phyloP scores from a whole-genome alignment of 106 monocot species.

The Chionographis japonica region DNA sequence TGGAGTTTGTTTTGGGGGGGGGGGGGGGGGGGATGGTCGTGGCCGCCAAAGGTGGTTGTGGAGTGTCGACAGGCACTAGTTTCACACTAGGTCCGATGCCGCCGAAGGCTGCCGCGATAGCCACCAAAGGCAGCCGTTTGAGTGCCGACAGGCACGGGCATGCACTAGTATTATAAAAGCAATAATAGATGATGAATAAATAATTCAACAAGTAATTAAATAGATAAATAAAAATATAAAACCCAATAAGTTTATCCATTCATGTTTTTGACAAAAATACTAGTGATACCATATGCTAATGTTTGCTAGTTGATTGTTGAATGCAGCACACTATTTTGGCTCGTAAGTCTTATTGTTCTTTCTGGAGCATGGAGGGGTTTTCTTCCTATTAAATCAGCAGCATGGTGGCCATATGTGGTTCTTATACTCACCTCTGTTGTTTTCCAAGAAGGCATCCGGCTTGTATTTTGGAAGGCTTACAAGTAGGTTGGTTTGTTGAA shows the following conservation, averaged over 20 bases:
- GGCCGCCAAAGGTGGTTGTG: too few species aligned
- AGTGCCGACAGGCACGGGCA: too few species aligned
- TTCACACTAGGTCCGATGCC: too few species aligned
- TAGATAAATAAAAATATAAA: background rate
- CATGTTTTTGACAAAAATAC: background rate
- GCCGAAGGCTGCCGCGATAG: too few species aligned
- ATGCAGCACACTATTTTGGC: conserved; percentile 93
- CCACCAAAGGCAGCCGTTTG: too few species aligned
- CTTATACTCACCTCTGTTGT: conserved; percentile 83
- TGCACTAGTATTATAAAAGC: too few species aligned
- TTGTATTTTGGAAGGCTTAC: conserved; percentile 89
- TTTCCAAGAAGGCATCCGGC: conserved; percentile 74
- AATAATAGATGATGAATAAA: background rate
- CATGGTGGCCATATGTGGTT: conserved; percentile 69
- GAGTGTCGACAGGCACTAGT: too few species aligned
- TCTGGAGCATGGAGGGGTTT: conserved; percentile 88
- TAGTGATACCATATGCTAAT: background rate
- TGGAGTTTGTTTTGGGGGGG: too few species aligned
- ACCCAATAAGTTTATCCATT: background rate
- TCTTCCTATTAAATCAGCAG: conserved; percentile 67
- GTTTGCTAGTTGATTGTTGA: conserved; percentile 10
- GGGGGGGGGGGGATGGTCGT: too few species aligned
- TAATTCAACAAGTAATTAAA: too few species aligned
- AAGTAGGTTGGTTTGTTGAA: conserved; percentile 44
- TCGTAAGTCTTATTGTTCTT: conserved; percentile 77